Evolutionary conservation across 257 asterid species (phyloP).

Genomic region (Rehmannia glutinosa): DNA sequence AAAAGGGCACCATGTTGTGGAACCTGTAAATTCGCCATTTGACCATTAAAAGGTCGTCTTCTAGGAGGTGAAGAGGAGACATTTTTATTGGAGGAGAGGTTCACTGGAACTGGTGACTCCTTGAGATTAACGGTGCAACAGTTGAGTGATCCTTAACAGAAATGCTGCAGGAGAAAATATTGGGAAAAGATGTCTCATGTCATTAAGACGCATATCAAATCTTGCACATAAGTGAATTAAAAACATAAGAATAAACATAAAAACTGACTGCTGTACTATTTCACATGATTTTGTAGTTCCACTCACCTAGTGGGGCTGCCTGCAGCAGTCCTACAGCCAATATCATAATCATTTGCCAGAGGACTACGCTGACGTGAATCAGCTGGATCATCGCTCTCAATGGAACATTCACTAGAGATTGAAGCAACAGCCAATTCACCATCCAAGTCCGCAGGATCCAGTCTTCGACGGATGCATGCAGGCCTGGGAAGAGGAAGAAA

Average conservation of each 20-base stretch:
- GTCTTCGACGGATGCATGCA: conserved; percentile 66
- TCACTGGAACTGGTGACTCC: conserved; percentile 54
- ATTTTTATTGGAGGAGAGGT: conserved; percentile 50
- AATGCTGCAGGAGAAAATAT: conserved; percentile 41
- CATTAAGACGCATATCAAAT: conserved; percentile 22
- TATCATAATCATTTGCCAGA: conserved; percentile 71
- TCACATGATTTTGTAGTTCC: conserved; percentile 20
- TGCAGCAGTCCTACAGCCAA: conserved; percentile 62
- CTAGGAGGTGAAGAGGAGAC: conserved; percentile 66
- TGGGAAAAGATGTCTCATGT: conserved; percentile 11
- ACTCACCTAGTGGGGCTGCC: conserved; percentile 87
- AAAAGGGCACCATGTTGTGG: conserved; percentile 65
- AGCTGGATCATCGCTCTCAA: conserved; percentile 75
- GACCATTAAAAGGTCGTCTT: conserved; percentile 57
- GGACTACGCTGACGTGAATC: conserved; percentile 81
- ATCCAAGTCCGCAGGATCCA: conserved; percentile 68
- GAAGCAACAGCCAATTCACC: conserved; percentile 67
- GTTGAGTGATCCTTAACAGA: conserved; percentile 58
- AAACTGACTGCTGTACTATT: not conserved
- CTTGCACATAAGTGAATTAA: not conserved
- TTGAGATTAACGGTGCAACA: conserved; percentile 46
- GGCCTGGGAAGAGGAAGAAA: conserved; percentile 84
- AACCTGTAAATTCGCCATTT: conserved; percentile 69
- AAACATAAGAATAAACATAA: conserved; percentile 7
- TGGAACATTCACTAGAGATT: conserved; percentile 76